Conservation (phyloP, 2,329 filamentous ascomycete species). For the Neocucurbitaria cava region DNA sequence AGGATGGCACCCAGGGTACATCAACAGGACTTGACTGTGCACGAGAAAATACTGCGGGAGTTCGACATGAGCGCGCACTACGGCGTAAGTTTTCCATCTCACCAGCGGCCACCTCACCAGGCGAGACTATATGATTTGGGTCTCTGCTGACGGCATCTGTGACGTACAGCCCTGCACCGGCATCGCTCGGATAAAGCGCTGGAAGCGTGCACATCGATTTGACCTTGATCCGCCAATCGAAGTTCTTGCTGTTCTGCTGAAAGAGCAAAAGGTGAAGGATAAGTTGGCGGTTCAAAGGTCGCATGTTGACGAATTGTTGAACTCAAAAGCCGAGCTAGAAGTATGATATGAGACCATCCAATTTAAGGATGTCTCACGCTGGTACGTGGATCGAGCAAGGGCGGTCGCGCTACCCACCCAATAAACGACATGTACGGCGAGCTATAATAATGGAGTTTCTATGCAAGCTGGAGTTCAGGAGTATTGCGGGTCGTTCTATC, state of each 20-base stretch:
- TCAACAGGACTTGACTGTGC: constrained; percentile 72
- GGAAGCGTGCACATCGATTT: constrained; percentile 84
- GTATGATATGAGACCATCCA: constrained; percentile 12
- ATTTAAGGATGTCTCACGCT: background rate
- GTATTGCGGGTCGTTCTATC: constrained; percentile 12
- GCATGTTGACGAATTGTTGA: constrained; percentile 74
- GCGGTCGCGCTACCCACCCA: background rate
- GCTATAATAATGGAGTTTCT: constrained; percentile 2
- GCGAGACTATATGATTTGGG: background rate
- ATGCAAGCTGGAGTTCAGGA: constrained; percentile 19
- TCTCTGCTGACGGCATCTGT: constrained; percentile 19
- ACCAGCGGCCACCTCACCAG: constrained; percentile 30
- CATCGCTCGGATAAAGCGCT: constrained; percentile 79
- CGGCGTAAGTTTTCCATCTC: constrained; percentile 69
- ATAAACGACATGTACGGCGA: background rate
- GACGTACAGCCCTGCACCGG: constrained; percentile 82
- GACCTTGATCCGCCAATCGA: constrained; percentile 88
- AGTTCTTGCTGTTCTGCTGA: constrained; percentile 83
- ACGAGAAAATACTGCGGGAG: constrained; percentile 88
- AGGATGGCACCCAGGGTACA: constrained; percentile 76
- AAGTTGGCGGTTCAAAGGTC: constrained; percentile 67
- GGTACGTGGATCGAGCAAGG: background rate
- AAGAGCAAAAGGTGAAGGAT: constrained; percentile 65
- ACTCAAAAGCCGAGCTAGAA: constrained; percentile 53
- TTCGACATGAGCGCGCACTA: constrained; percentile 93